phyloP scores from a whole-genome alignment of 176 grass and related monocot genomes.

The Carex cristatella region DNA sequence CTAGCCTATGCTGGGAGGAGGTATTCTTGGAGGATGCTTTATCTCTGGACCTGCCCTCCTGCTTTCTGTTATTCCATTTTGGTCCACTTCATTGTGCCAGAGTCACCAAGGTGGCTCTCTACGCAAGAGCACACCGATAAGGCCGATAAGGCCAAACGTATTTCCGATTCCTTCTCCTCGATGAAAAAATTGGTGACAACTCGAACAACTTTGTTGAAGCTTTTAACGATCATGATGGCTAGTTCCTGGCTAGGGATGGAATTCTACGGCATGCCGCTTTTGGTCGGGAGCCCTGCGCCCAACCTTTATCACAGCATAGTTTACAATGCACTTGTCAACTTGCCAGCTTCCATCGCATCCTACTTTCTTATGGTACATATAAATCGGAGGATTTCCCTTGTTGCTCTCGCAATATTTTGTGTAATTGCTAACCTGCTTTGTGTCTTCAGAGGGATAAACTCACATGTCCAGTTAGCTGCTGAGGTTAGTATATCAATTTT shows the following conservation, averaged over 20 bases:
- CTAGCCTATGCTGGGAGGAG: slow-evolving; percentile 40
- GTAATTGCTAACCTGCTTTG: slow-evolving; percentile 44
- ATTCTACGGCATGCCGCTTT: slow-evolving; percentile 84
- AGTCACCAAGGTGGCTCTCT: slow-evolving; percentile 72
- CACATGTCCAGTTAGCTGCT: slow-evolving; percentile 30
- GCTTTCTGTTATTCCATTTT: slow-evolving; percentile 45
- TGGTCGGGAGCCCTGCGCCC: slow-evolving; percentile 50
- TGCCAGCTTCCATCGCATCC: slow-evolving; percentile 33
- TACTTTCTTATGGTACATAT: slow-evolving; percentile 37
- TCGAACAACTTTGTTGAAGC: slow-evolving; percentile 46
- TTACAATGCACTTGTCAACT: slow-evolving; percentile 58
- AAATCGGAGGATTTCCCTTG: slow-evolving; percentile 41
- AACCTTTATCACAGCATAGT: slow-evolving; percentile 69
- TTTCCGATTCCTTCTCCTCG: slow-evolving; percentile 25
- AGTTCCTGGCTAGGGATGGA: slow-evolving; percentile 51
- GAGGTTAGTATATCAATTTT: slow-evolving; percentile 10
- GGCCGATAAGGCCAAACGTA: not conserved
- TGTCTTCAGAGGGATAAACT: slow-evolving; percentile 21
- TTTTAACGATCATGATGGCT: slow-evolving; percentile 44
- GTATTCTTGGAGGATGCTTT: slow-evolving; percentile 59
- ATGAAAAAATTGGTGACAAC: slow-evolving; percentile 34
- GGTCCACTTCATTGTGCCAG: slow-evolving; percentile 37
- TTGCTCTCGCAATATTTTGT: slow-evolving; percentile 28
- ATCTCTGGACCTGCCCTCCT: slow-evolving; percentile 51
- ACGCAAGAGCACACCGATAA: not conserved